phyloP scores from a whole-genome alignment of 345 rosid genomes.

The Carallia brachiata region DNA sequence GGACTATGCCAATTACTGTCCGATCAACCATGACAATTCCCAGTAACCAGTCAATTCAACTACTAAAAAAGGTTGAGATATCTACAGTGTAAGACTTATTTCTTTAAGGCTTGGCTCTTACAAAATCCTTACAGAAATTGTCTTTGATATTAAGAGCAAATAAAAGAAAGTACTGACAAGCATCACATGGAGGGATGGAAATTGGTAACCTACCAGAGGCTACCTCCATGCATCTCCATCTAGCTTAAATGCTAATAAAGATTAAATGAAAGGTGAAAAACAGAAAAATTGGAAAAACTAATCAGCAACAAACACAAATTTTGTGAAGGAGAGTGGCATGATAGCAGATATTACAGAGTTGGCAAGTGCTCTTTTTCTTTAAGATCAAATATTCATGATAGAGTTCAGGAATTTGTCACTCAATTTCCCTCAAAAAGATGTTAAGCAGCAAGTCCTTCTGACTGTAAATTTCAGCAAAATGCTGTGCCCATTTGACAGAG shows the following conservation, averaged over 20 bases:
- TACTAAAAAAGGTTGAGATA: not conserved
- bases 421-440: conserved; percentile 5
- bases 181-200: conserved; percentile 8
- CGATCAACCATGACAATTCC: not conserved
- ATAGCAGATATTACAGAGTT: too few species aligned
- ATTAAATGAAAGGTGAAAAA: not conserved
- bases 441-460: conserved; percentile 1
- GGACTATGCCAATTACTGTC: not conserved
- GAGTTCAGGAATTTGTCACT: not conserved
- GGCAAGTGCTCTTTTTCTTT: not conserved
- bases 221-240: too few species aligned
- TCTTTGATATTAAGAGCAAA: not conserved
- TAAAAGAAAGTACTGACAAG: not conserved
- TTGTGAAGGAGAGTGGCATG: not conserved
- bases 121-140: not conserved
- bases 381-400: too few species aligned
- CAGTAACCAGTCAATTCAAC: not conserved
- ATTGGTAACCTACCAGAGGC: not conserved
- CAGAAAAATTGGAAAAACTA: not conserved
- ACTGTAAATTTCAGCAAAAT: conserved; percentile 11
- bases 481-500: conserved; percentile 13
- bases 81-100: not conserved
- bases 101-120: conserved; percentile 3
- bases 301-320: too few species aligned
- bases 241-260: too few species aligned